Base-by-base conservation (phyloP, 2,329 filamentous ascomycete genomes). In the Penicillium sp. region DNA sequence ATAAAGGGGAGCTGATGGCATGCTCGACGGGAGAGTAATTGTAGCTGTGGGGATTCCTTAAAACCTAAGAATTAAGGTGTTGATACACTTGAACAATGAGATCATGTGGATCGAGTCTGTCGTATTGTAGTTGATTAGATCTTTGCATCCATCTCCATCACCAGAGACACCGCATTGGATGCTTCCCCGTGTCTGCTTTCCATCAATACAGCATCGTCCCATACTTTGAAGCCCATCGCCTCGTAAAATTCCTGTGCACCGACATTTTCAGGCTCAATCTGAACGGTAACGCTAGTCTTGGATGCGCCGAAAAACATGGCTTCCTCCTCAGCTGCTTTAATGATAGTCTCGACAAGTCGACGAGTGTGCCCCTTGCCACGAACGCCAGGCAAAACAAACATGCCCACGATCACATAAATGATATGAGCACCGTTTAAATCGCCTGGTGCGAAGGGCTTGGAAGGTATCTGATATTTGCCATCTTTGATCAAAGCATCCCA, bases 361-460 rank as follows among this genome's bases (percentile, higher is more conserved):
- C 48, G 54, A 4, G 54, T 63, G 35, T 59, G 46, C 5, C 58
- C 59, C 37, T 53, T 56, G 44, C 53, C 49, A 29, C 62, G 51
- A 15, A 42, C 50, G 6, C 56, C 41, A n/a, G 57, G 56, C 31
- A 55, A 49, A 37, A 65, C 61, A 46, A 63, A 66, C 54, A 65
- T 60, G n/a, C 60, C 63, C 28, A 53, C 57, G 27, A 62, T 44
- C 48, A 62, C 29, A 40, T 62, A 64, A 7, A 58, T 51, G 13
- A 57, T 35, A 49, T 64, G 50, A 2, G 42, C 42, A 25, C 38
- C 52, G 1, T 15, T 40, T 8, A 59, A 15, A 37, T 52, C 42
- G 9, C 13, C 35, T 1, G 20, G 6, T 4, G 40, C n/a, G 2
- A 41, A 5, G 9, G 9, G 7, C 3, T 9, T 20, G 2, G n/a